Evolutionary conservation across 768 basidiomycete genomes (phyloP), one percentile per base, ranked within the genome.

Genomic region (Boletales sp.): DNA sequence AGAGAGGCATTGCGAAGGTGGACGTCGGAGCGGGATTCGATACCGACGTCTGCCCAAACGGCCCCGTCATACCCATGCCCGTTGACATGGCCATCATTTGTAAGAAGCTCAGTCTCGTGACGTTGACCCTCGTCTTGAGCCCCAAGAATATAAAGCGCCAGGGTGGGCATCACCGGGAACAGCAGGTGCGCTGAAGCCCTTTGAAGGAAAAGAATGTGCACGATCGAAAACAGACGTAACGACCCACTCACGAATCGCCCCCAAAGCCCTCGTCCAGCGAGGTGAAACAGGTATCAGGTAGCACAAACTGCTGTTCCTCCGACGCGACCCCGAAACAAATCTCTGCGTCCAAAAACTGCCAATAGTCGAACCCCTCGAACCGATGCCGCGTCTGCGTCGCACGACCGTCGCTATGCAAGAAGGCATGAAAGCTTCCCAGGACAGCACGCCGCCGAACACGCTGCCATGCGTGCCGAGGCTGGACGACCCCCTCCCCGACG

Each of bases 1-100:
- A 83, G 69, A 62, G 80, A 76, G 11, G 80, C 74, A 43, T 83
- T 83, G 18, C 82, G 77, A 28, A 83, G 68, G 56, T 82, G 78
- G n/a, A 84, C 74, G 62, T 84, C 82, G 1, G 71, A 69, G 1
- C 74, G 72, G 0, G 72, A 74, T 64, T 84, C 81, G 33, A 71
- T 57, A 13, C 79, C 81, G 18, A 77, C 67, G 44, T 78, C 73
- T 35, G 83, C 55, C 57, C 62, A 72, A n/a, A 73, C 55, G 7
- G 60, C 62, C 0, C 57, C 45, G 8, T 48, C 46, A 2, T 63
- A 56, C 51, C n/a, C 21, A 7, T 11, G 31, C 5, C 53, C 21
- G 18, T 36, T n/a, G 14, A 18, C n/a, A 7, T 15, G n/a, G 11
- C 19, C 3, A 5, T 49, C 39, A 2, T 51, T 54, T 1, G 58